Conservation (phyloP, 164 flowering plant genomes). For the Tetrastigma voinierianum region DNA sequence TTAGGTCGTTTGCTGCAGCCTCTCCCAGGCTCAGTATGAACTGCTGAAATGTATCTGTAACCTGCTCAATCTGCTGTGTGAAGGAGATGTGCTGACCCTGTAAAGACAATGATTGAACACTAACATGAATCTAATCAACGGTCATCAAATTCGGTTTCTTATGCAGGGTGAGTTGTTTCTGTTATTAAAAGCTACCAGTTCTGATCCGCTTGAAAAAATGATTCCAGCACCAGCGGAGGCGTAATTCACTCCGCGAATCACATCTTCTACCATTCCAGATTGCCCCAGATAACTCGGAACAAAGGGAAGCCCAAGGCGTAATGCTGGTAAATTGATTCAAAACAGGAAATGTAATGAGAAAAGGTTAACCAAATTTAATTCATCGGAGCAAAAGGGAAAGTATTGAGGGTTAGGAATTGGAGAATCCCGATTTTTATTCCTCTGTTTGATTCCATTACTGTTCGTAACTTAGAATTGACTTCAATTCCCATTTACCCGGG, state of each 20-base stretch:
- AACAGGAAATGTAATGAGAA: background rate
- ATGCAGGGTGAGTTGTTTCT: too few species aligned
- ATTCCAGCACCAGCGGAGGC: constrained; percentile 97
- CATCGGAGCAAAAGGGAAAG: background rate
- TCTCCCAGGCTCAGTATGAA: constrained; percentile 65
- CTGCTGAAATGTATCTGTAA: constrained; percentile 70
- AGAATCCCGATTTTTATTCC: background rate
- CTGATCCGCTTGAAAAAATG: constrained; percentile 79
- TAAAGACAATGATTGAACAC: background rate
- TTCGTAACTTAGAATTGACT: too few species aligned
- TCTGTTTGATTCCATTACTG: too few species aligned
- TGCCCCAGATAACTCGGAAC: constrained; percentile 81
- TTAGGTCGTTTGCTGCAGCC: constrained; percentile 44
- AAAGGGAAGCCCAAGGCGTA: constrained; percentile 77
- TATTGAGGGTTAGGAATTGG: background rate
- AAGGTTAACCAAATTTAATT: background rate
- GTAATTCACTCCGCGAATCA: constrained; percentile 84
- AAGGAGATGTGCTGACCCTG: constrained; percentile 85
- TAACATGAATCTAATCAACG: too few species aligned
- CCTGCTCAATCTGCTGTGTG: constrained; percentile 78
- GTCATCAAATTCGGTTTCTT: too few species aligned
- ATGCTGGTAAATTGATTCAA: constrained; percentile 37
- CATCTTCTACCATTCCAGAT: constrained; percentile 48
- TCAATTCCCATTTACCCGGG: too few species aligned
- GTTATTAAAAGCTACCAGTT: constrained; percentile 50